A percentile compares a stretch with the other conserved stretches of the same genome.
Evolutionary conservation across 805 yeast genomes (phyloP).

Genomic region (Debaryomyces castellii): DNA sequence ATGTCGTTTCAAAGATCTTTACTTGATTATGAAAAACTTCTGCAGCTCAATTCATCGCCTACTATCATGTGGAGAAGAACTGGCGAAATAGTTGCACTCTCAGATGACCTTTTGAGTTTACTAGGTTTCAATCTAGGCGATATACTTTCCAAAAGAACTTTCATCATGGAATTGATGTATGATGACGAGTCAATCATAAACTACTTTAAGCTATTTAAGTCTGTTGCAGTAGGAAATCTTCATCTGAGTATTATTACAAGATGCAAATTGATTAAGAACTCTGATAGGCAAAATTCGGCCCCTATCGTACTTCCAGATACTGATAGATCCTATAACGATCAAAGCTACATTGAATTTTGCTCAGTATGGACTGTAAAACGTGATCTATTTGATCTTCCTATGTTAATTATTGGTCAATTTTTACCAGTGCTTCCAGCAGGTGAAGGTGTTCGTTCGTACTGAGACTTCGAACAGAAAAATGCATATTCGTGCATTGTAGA

Average conservation of each 20-base stretch:
- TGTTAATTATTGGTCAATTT: slow-evolving; percentile 81
- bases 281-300: slow-evolving; percentile 10
- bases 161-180: slow-evolving; percentile 74
- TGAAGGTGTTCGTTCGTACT: slow-evolving; percentile 33
- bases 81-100: slow-evolving; percentile 79
- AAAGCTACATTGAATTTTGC: slow-evolving; percentile 56
- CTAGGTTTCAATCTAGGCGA: slow-evolving; percentile 63
- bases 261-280: slow-evolving; percentile 45
- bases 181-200: slow-evolving; percentile 73
- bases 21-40: slow-evolving; percentile 44
- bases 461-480: not conserved
- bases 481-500: not conserved
- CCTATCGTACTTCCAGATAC: slow-evolving; percentile 10
- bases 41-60: slow-evolving; percentile 65
- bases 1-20: slow-evolving; percentile 45
- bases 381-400: slow-evolving; percentile 81
- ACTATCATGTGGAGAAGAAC: slow-evolving; percentile 85
- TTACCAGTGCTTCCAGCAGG: slow-evolving; percentile 55
- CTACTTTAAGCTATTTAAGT: slow-evolving; percentile 70
- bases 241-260: slow-evolving; percentile 52
- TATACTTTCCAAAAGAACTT: slow-evolving; percentile 56
- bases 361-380: slow-evolving; percentile 85
- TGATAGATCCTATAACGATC: slow-evolving; percentile 16
- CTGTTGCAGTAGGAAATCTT: slow-evolving; percentile 67
- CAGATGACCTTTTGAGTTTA: slow-evolving; percentile 69